Evolutionary conservation across 179 eudicot genomes (phyloP).

Genomic region (Silene noctiflora): DNA sequence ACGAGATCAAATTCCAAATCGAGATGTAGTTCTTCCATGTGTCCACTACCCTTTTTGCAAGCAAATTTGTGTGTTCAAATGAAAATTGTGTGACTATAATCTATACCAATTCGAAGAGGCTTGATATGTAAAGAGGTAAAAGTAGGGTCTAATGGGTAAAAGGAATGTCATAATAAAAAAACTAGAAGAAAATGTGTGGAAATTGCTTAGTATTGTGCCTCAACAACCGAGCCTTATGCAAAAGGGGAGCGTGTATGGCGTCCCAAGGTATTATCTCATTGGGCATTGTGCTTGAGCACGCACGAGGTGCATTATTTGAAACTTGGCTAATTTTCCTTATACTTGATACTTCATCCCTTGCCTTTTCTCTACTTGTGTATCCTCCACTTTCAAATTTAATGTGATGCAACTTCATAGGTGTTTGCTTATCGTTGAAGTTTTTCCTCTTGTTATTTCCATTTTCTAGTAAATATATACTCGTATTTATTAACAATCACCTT

Average conservation of each 20-base stretch:
- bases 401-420: background rate
- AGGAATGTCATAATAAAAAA: background rate
- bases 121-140: background rate
- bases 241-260: background rate
- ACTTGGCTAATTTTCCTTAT: background rate
- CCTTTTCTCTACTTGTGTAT: background rate
- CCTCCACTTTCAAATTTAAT: background rate
- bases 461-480: background rate
- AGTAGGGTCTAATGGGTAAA: background rate
- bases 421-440: background rate
- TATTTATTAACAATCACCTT: background rate
- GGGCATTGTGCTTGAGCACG: background rate
- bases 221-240: background rate
- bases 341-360: background rate
- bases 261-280: background rate
- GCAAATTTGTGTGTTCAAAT: too few relatives aligned
- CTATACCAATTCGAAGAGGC: background rate
- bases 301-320: background rate
- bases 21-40: background rate
- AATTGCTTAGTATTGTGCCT: background rate
- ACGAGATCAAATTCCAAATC: background rate
- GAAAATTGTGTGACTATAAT: too few relatives aligned
- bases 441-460: background rate
- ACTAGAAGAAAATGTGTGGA: background rate
- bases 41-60: too few relatives aligned